Evolutionary conservation across 2,329 filamentous ascomycete genomes (phyloP), one percentile per base, ranked within the genome.

Genomic region (Rhynchosporium graminicola): DNA sequence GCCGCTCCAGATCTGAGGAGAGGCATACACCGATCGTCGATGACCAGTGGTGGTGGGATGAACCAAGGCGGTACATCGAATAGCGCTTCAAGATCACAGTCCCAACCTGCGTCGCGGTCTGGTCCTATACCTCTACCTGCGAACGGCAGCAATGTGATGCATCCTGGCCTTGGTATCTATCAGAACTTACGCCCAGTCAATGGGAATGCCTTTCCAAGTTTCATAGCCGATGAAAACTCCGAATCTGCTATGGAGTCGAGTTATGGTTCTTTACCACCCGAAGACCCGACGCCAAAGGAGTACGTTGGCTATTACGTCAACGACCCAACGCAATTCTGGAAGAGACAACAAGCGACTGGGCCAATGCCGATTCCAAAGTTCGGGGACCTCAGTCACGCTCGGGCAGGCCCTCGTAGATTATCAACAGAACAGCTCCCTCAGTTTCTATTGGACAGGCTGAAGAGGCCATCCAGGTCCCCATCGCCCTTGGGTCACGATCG

Each of bases 21-120:
- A 57, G 80, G 82, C 52, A 75, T 85, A 59, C 84, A 87, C 66
- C 78, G 85, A 69, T 82, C 83, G 1, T 76, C 78, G 9, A 75
- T 78, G 29, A 76, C 79, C 15, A 81, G 79, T 29, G 84, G 87
- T 42, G 81, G 79, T 29, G 84, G 87, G 42, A 73, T 79, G 13
- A 79, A 78, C 9, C 70, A 76, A 40, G 63, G 59, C 47, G 60
- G 78, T 43, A 75, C 79, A 57, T 78, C 83, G 31, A 82, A 78
- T 60, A 83, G 84, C 67, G 78, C 83, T n/a, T 73, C 86, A 64
- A 80, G 86, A 66, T 88, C 86, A 31, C 86, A 88, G 71, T 88
- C 86, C n/a, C 86, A 88, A 71, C 86, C 86, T 29, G 85, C 85
- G 2, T 81, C 83, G 29, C 67, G 73, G 62, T 65, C 75, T 69